These are phyloP conservation scores for Alternaria solani DNA, from an alignment of 2,329 filamentous ascomycete genomes.

Conservation along the genomic window DNA sequence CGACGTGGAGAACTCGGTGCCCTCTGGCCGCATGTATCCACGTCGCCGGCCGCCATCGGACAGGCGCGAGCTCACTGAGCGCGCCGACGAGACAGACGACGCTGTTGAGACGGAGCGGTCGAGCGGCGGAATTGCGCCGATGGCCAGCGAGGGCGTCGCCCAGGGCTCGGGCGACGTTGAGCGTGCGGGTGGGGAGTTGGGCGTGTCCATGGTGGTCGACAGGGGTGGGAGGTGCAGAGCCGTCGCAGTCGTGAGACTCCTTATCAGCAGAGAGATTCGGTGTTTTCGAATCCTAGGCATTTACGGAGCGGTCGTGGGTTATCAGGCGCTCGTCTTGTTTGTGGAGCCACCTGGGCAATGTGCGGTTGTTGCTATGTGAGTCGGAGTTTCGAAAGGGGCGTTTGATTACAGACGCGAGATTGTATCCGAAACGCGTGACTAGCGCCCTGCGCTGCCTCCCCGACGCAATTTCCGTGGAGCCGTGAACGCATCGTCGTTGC, in stretches of 20 bases:
- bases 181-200: slow-evolving; percentile 55
- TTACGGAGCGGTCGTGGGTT: slow-evolving; percentile 14
- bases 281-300: slow-evolving; percentile 25
- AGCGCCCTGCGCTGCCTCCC: slow-evolving; percentile 22
- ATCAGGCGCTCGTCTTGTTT: slow-evolving; percentile 15
- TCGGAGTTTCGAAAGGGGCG: slow-evolving; percentile 22
- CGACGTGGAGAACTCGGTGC: slow-evolving; percentile 88
- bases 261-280: slow-evolving; percentile 22
- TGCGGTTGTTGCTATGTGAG: slow-evolving; percentile 36
- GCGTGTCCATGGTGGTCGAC: slow-evolving; percentile 37
- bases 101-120: slow-evolving; percentile 70
- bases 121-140: slow-evolving; percentile 66
- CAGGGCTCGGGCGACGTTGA: slow-evolving; percentile 69
- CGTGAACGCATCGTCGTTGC: slow-evolving; percentile 13
- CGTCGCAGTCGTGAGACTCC: slow-evolving; percentile 22
- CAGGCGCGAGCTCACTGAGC: slow-evolving; percentile 67
- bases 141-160: slow-evolving; percentile 67
- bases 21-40: slow-evolving; percentile 87
- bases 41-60: slow-evolving; percentile 66
- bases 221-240: slow-evolving; percentile 22
- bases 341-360: slow-evolving; percentile 29
- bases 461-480: slow-evolving; percentile 16
- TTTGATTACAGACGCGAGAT: slow-evolving; percentile 41
- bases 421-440: slow-evolving; percentile 35
- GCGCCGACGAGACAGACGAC: slow-evolving; percentile 62